Conservation (phyloP, 495 filamentous ascomycete genomes). For the Aspergillus ostianus region DNA sequence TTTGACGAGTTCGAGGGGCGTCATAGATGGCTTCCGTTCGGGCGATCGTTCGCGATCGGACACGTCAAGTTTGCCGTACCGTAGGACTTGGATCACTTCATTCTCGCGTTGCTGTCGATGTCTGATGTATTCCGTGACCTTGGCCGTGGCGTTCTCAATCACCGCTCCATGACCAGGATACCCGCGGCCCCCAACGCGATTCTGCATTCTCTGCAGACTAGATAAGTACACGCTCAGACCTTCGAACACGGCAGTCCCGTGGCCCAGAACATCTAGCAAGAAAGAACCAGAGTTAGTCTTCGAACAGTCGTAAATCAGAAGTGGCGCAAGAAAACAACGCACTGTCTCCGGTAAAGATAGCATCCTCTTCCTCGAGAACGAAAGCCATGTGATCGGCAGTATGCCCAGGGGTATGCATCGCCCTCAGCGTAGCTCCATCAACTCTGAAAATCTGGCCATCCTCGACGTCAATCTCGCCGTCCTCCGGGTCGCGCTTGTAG, state of each 20-base stretch:
- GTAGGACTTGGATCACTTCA: conserved; percentile 72
- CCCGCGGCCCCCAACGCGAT: conserved; percentile 61
- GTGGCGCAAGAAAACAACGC: conserved; percentile 14
- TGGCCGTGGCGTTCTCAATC: conserved; percentile 61
- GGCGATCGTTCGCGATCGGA: conserved; percentile 33
- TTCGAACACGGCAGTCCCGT: conserved; percentile 92
- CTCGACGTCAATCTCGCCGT: conserved; percentile 47
- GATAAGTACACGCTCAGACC: conserved; percentile 69
- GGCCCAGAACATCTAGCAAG: conserved; percentile 70
- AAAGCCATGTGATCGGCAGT: conserved; percentile 82
- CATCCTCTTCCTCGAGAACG: conserved; percentile 68
- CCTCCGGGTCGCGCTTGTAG: conserved; percentile 50
- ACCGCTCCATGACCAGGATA: conserved; percentile 89
- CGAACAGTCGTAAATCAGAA: background rate
- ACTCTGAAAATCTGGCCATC: conserved; percentile 73
- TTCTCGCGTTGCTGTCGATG: conserved; percentile 78
- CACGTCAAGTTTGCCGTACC: conserved; percentile 34
- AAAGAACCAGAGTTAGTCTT: background rate
- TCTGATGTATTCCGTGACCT: conserved; percentile 74
- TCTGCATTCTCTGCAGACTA: conserved; percentile 70
- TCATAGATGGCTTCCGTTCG: conserved; percentile 48
- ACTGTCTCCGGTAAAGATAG: conserved; percentile 91
- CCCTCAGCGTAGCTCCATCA: conserved; percentile 73
- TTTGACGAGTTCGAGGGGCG: conserved; percentile 78
- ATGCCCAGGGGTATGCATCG: conserved; percentile 81